Evolutionary conservation across 1,284 basidiomycete species (phyloP), one percentile per base, ranked within the genome.

Genomic region (Rhodofomes roseus): DNA sequence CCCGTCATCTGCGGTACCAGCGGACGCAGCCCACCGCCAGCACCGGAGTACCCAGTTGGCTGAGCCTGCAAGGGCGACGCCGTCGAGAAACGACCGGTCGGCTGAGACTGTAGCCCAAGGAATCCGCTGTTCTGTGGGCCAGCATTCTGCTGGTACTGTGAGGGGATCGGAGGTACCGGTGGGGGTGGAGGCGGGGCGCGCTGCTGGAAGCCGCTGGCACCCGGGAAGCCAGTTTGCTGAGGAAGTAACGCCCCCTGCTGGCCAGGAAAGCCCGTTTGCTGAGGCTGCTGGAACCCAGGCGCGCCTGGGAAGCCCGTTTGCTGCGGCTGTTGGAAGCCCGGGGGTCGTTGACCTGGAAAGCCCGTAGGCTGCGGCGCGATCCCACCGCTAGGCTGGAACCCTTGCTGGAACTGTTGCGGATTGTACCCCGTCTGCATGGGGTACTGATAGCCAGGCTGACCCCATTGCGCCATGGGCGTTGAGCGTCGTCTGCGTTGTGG

Each of bases 1-100:
- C 93, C 94, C 1, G 93, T 95, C 50, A 81, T 77, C 68, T 95
- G 93, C 18, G 91, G 80, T 9, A 89, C 78, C 52, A 94, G 79
- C n/a, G 85, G 81, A 43, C 69, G 69, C 56, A 73, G 29, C 29
- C 31, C 31, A 34, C 69, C 68, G 11, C 74, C 68, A 43, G 76
- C 74, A 29, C 79, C 79, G 18, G 74, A 75, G 65, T 82, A 89
- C 2, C 87, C 86, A 7, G 86, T 86, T 12, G 76, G 76, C 68
- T 89, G 85, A 20, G 84, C 74, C 9, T 74, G 64, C 50, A 87
- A 73, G 53, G 82, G 80, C 16, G 78, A 78, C 7, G 79, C 71
- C 63, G 71, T 82, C 56, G 88, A 68, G 64, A 89, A 84, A 48
- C 76, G 58, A 74, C 80, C 68, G 5, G 54, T 50, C 29, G 74